Evolutionary conservation across 352 stramenopile genomes (phyloP), one percentile per base, ranked within the genome.

Genomic region (Pythium rishiriense): DNA sequence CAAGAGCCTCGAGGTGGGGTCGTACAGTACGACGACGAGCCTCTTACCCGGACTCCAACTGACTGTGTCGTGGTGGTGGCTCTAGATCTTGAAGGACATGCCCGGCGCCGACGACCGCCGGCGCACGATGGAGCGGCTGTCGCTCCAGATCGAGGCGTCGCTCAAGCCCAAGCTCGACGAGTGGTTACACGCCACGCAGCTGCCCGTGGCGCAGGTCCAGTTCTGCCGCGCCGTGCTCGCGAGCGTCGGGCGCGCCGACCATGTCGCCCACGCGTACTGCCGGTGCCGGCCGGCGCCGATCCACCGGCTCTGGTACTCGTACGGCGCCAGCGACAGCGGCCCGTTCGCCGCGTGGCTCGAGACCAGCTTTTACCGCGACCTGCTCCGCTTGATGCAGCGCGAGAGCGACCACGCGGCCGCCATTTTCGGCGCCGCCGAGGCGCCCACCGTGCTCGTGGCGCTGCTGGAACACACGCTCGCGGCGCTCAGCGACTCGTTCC

Each of bases 281-380:
- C 64, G 54, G 19, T 58, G 65, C 3, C 72, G 83, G n/a, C 77
- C 72, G 0, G 75, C 77, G 10, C 60, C 74, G 41, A 69, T 87
- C 26, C 83, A 91, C 42, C 79, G 83, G 31, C 37, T 76, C 0
- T 91, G 83, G 83, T 85, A 78, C 31, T 58, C 81, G 6, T 90
- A 73, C 53, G 77, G 58, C 47, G 55, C 61, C 8, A 59, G 62
- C 11, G 60, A 76, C 14, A 54, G 50, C 14, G 58, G 35, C 50
- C 35, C 42, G 28, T 85, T 89, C 55, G 45, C 59, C 5, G 47
- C 15, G 7, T 90, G 81, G 81, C 68, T 92, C 4, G 73, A 82
- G 7, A 62, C 80, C 4, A 65, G 21, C 11, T 92, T 92, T 21
- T 92, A 90, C 58, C 55, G 14, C 14, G 66, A 89, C 31, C 73